Percentiles rank a stretch among this genome's conserved stretches.
These are phyloP conservation scores for Cucurbita moschata DNA, from an alignment of 306 rosid species.

Conservation along the genomic window DNA sequence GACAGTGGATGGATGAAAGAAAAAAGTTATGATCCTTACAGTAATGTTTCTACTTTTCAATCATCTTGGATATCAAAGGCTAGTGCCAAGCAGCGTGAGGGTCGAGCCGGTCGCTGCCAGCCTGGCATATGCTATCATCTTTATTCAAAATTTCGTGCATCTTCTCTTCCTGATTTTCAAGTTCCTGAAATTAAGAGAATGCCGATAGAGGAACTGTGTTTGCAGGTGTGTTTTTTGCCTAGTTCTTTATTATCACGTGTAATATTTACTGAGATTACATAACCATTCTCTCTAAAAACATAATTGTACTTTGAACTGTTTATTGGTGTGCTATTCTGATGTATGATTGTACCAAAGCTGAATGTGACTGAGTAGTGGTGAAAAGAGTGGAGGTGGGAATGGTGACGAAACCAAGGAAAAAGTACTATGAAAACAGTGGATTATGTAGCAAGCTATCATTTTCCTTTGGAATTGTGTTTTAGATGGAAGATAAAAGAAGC, in stretches of 20 bases:
- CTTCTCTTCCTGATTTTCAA: constrained; percentile 61
- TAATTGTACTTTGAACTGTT: neutral
- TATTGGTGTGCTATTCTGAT: neutral
- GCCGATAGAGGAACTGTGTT: constrained; percentile 86
- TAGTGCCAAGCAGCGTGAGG: constrained; percentile 89
- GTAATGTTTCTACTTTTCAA: constrained; percentile 74
- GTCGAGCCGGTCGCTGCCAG: constrained; percentile 98
- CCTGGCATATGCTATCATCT: constrained; percentile 94
- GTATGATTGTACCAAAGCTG: neutral
- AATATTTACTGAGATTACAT: neutral
- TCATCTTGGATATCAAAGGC: constrained; percentile 98
- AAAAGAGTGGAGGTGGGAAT: neutral
- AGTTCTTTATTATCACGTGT: neutral
- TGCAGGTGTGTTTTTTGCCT: constrained; percentile 52
- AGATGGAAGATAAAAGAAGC: neutral
- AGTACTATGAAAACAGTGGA: neutral
- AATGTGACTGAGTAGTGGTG: neutral
- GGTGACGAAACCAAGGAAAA: neutral
- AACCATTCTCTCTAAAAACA: neutral
- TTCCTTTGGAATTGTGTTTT: neutral
- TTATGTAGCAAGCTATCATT: neutral
- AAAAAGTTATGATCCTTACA: constrained; percentile 81
- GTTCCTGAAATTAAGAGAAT: constrained; percentile 90
- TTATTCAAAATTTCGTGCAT: constrained; percentile 50
- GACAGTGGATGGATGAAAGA: constrained; percentile 88